A percentile compares a stretch with the other conserved stretches of the same genome.
These are phyloP conservation scores for Aurinia saxatilis DNA, from an alignment of 345 rosid species.

Conservation along the genomic window DNA sequence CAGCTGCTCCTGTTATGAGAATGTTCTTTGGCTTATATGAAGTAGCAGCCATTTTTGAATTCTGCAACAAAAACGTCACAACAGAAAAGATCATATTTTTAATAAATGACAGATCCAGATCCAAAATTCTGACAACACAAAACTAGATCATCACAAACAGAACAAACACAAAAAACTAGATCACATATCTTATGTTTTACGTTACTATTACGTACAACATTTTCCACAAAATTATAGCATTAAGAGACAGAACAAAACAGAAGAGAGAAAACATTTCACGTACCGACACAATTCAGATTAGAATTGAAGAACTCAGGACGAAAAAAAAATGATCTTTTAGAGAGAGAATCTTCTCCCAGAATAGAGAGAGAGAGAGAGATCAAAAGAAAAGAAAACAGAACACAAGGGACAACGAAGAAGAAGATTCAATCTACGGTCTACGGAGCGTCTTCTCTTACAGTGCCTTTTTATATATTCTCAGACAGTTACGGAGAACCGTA, in stretches of 20 bases:
- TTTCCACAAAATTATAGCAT: background rate
- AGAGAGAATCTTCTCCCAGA: background rate
- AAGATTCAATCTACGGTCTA: conserved; percentile 24
- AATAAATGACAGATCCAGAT: conserved; percentile 17
- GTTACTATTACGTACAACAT: background rate
- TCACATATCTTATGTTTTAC: background rate
- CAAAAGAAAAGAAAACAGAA: background rate
- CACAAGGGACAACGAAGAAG: background rate
- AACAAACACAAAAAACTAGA: background rate
- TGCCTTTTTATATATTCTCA: conserved; percentile 21
- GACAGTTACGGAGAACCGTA: conserved; percentile 31
- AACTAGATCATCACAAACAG: conserved; percentile 12
- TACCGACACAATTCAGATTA: conserved; percentile 24
- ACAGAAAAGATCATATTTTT: background rate
- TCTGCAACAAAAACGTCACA: conserved; percentile 16
- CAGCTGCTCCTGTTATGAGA: conserved; percentile 65
- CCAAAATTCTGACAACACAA: conserved; percentile 5
- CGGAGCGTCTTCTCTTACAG: conserved; percentile 6
- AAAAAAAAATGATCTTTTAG: background rate
- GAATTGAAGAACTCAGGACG: background rate
- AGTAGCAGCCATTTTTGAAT: conserved; percentile 17
- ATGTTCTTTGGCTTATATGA: conserved; percentile 46
- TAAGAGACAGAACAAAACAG: background rate
- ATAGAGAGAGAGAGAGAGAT: background rate
- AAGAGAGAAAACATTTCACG: conserved; percentile 17